phyloP scores from a whole-genome alignment of 2,329 filamentous ascomycete species.

The Ceratocystis colombiana region DNA sequence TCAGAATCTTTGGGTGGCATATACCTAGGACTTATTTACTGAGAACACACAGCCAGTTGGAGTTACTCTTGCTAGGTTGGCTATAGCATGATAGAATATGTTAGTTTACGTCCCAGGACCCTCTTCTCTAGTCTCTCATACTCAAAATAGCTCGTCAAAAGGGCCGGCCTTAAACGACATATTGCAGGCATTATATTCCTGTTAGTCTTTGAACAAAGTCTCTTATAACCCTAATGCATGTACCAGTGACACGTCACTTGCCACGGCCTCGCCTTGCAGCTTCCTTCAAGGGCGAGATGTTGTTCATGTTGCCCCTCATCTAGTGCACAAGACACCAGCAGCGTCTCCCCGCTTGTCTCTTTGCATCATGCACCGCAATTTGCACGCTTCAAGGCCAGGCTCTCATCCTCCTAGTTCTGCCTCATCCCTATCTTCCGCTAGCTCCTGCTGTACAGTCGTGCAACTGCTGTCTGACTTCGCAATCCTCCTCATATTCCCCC shows the following conservation, averaged over 20 bases:
- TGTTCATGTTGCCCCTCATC: neutral
- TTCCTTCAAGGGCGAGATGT: neutral
- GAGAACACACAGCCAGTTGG: neutral
- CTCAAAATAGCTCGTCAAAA: neutral
- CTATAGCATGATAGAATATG: no score
- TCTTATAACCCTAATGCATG: neutral
- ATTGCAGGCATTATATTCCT: neutral
- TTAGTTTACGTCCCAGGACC: no score
- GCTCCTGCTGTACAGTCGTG: neutral
- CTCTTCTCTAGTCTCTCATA: no score
- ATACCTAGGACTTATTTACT: no score
- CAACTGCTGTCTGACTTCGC: constrained; percentile 9
- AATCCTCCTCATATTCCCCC: neutral
- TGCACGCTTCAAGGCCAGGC: neutral
- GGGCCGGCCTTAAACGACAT: neutral
- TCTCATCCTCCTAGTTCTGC: neutral
- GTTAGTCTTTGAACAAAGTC: neutral
- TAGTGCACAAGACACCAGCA: neutral
- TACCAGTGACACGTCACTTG: neutral
- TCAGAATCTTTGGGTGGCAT: neutral
- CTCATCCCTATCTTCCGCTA: neutral
- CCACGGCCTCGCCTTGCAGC: neutral
- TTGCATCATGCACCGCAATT: no score
- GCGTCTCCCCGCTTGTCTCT: neutral
- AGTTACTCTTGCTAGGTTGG: no score